Percentiles rank a stretch among this genome's conserved stretches.
Evolutionary conservation across 805 yeast species (phyloP).

Genomic region (Metschnikowia vanudenii): DNA sequence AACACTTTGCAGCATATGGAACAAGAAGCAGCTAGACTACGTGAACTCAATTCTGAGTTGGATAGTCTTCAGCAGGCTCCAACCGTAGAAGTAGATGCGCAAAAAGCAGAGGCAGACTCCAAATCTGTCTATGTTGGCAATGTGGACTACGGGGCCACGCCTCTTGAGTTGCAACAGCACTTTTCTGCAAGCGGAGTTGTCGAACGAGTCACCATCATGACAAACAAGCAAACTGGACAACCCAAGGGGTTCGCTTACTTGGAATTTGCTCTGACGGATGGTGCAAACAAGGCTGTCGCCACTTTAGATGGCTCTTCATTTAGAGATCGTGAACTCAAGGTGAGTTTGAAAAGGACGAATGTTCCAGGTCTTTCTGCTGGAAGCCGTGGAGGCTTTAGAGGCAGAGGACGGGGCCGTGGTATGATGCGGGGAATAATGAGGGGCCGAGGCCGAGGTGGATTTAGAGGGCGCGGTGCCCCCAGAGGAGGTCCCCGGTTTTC

Average conservation of each 20-base stretch:
- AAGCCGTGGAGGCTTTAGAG: slow-evolving; percentile 40
- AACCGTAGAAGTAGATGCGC: slow-evolving; percentile 32
- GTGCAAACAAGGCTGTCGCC: slow-evolving; percentile 61
- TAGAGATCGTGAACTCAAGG: slow-evolving; percentile 70
- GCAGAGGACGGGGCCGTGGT: slow-evolving; percentile 11
- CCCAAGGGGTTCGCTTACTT: slow-evolving; percentile 88
- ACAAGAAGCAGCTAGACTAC: slow-evolving; percentile 59
- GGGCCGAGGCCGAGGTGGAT: slow-evolving; percentile 2
- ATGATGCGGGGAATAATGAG: slow-evolving; percentile 13
- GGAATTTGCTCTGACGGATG: slow-evolving; percentile 70
- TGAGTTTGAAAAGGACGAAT: slow-evolving; percentile 76
- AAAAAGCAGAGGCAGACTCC: slow-evolving; percentile 56
- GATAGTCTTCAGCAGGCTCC: slow-evolving; percentile 4
- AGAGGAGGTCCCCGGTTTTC: slow-evolving; percentile 13
- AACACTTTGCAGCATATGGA: slow-evolving; percentile 51
- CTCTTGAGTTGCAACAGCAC: slow-evolving; percentile 74
- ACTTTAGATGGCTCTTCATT: slow-evolving; percentile 62
- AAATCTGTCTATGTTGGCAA: slow-evolving; percentile 81
- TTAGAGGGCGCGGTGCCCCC: slow-evolving; percentile 12
- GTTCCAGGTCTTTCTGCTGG: slow-evolving; percentile 59
- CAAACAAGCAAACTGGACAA: slow-evolving; percentile 71
- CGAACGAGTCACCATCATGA: slow-evolving; percentile 74
- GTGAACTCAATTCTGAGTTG: slow-evolving; percentile 51
- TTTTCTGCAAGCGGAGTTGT: slow-evolving; percentile 71
- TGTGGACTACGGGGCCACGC: slow-evolving; percentile 76